These are phyloP conservation scores for Dalbergia oliveri DNA, from an alignment of 306 rosid genomes.

Conservation along the genomic window DNA sequence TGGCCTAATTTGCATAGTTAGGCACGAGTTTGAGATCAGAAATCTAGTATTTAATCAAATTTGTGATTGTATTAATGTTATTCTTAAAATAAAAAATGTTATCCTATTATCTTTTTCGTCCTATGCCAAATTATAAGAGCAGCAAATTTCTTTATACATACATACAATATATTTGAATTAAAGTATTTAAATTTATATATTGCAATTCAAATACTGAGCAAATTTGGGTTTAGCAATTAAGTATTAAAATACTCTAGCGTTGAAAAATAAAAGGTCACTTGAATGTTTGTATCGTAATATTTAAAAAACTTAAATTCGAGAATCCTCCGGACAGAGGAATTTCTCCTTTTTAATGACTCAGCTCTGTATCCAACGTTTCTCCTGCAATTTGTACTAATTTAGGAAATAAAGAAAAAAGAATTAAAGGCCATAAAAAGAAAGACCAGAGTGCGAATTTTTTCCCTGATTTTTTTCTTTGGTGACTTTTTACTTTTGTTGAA, in stretches of 20 bases:
- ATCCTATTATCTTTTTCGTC: not conserved
- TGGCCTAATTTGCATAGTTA: constrained; percentile 9
- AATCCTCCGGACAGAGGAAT: not conserved
- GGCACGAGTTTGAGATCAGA: constrained; percentile 33
- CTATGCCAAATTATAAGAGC: too few species aligned
- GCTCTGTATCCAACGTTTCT: not conserved
- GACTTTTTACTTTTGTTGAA: not conserved
- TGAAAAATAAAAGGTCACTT: too few species aligned
- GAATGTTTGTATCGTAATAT: too few species aligned
- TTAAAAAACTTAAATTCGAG: not conserved
- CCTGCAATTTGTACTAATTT: not conserved
- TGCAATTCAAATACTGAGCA: too few species aligned
- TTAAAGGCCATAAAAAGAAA: not conserved
- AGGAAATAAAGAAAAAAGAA: not conserved
- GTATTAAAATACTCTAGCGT: too few species aligned
- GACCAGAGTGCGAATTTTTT: not conserved
- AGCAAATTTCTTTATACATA: too few species aligned
- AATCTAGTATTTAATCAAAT: constrained; percentile 8
- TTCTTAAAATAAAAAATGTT: not conserved
- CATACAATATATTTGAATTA: too few species aligned
- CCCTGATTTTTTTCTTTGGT: too few species aligned
- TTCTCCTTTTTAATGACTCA: not conserved
- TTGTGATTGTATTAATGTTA: not conserved
- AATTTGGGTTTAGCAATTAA: too few species aligned
- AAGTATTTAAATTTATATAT: too few species aligned